These are phyloP conservation scores for Inga oerstediana DNA, from an alignment of 306 rosid species.

Conservation along the genomic window DNA sequence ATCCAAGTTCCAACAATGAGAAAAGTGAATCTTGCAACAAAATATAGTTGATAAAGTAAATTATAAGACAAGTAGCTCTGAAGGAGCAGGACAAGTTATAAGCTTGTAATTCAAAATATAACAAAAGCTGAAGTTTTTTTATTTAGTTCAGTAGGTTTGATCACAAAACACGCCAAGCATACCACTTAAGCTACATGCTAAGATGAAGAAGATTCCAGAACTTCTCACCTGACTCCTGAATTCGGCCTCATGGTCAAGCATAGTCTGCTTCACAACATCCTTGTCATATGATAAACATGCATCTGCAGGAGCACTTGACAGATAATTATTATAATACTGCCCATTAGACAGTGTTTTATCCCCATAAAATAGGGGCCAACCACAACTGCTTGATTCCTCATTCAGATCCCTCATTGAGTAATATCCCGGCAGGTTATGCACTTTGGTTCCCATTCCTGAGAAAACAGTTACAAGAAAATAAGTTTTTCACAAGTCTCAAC, in stretches of 20 bases:
- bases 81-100: constrained; percentile 25
- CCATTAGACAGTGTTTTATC: constrained; percentile 67
- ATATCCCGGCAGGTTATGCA: constrained; percentile 78
- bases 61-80: constrained; percentile 12
- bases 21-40: constrained; percentile 21
- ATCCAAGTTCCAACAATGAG: constrained; percentile 7
- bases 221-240: constrained; percentile 78
- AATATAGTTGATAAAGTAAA: constrained; percentile 14
- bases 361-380: constrained; percentile 76
- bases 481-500: constrained; percentile 18
- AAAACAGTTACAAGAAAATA: constrained; percentile 20
- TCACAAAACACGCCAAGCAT: constrained; percentile 2
- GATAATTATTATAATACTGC: constrained; percentile 63
- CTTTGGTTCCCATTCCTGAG: constrained; percentile 98
- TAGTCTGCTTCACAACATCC: constrained; percentile 77
- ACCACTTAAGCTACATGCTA: constrained; percentile 14
- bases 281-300: constrained; percentile 62
- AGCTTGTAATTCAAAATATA: background rate
- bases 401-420: constrained; percentile 95
- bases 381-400: constrained; percentile 89
- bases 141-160: background rate
- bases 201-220: constrained; percentile 4
- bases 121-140: background rate
- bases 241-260: constrained; percentile 88
- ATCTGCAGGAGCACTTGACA: constrained; percentile 51